Evolutionary conservation across 768 basidiomycete genomes (phyloP), one percentile per base, ranked within the genome.

Genomic region (Agaricus blazei): DNA sequence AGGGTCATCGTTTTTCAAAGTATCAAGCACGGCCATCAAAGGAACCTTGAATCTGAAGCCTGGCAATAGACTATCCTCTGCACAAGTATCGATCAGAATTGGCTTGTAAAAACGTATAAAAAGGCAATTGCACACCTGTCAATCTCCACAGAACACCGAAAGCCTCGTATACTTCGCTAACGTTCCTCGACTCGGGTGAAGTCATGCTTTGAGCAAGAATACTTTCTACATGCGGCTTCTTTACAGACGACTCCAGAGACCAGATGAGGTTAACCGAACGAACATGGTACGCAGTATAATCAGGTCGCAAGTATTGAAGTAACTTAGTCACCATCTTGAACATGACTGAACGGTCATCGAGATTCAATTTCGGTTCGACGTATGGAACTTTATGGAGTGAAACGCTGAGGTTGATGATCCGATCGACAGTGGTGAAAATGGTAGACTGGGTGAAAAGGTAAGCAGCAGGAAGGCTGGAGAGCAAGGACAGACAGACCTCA

Each of bases 121-220:
- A 14, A 8, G 26, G 42, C 46, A 12, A 48, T 14, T 41, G 63
- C 77, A 57, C 47, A 89, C 95, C 93, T 48, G 87, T 88, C 55
- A 94, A 71, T 55, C 93, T 80, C 96, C 96, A 99, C 5, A 99
- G 72, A 3, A 90, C 83, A 2, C 96, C 94, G 67, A 99, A 98
- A 0, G 89, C 90, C 60, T 96, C 90, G 64, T 86, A 90, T 1
- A 84, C 81, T 19, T 82, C 79, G 15, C 79, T 70, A 2, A 78
- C 71, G 41, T 75, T 74, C 2, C 64, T 64, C 6, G 73, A 68
- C 31, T 83, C 76, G 0, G 76, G 65, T 6, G 85, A 80, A 9
- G 78, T 78, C 73, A 98, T 79, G 14, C 78, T 80, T 55, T 85
- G 80, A 0, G 93, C 82, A 29, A 98, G 70, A 43, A 92, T 85